Evolutionary conservation across 2,329 filamentous ascomycete species (phyloP), one percentile per base, ranked within the genome.

Genomic region (Diplocarpon mali): DNA sequence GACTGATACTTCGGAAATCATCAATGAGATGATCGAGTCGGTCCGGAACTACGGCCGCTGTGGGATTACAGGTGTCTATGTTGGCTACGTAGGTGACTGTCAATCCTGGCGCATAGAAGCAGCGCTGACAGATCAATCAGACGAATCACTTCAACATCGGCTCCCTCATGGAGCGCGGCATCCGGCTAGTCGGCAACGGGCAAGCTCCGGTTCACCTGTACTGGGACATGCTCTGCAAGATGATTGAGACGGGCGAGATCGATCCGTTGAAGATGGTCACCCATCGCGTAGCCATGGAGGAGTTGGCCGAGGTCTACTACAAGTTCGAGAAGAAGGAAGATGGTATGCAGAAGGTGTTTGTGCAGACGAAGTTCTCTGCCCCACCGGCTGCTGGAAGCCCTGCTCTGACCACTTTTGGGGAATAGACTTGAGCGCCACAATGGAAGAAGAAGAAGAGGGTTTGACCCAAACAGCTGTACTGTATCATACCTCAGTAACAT

Each of bases 131-230:
- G 13, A 5, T 10, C 20, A 53, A 5, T 10, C 20, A 53, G 47
- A 52, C 52, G 11, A 59, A 59, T 31, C 56, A 58, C 27, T 57
- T 60, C 46, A 56, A 57, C 30, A 57, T 60, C 15, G 56, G 87
- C 9, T 80, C 84, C 0, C 60, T 93, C 12, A 93, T 93, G 86
- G 78, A 93, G 65, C 79, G 84, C 28, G 86, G 86, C n/a, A 78
- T 93, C 53, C 80, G 84, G 1, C 73, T 94, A 36, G 88, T 78
- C 35, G 76, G 76, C 14, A 78, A 78, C 55, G 75, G 75, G 1
- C 76, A 80, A 55, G 46, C 46, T 2, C 46, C 46, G 16, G 46
- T 48, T 13, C 46, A 48, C 28, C 27, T 48, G 29, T 48, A 48
- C 17, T 48, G 42, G 87, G 71, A 86, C 17, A 74, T 84, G 3